Base-by-base conservation (phyloP, 768 basidiomycete genomes). In the Dacryopinax primogenitus region DNA sequence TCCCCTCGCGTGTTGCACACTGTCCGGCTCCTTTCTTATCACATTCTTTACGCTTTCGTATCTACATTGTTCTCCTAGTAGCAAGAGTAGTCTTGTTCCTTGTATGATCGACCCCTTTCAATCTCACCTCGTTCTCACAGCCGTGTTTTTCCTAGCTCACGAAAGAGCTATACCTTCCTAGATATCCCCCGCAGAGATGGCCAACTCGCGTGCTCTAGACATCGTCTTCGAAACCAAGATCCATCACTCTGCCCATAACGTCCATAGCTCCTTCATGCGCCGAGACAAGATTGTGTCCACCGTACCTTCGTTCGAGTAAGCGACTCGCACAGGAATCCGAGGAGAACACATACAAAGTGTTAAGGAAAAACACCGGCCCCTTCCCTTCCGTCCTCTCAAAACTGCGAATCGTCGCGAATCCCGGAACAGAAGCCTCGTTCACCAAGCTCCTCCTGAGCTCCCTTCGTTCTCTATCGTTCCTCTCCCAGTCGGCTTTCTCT, bases 181-280 rank as follows among this genome's bases (percentile, higher is more conserved):
- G 3, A 6, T 6, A 18, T 44, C 41, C 7, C 23, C 41, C 41
- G 23, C 41, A 44, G 41, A 44, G 23, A 15, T 23, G 4, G 18
- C 41, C 16, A 44, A 6, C 41, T 44, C 23, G 6, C 41, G 18
- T 18, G 18, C 23, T 6, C 51, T 58, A 47, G 13, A 6, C 7
- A 12, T 34, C 32, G 63, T 62, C 28, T 62, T 47, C 63, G 78
- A 77, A 68, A 84, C 79, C 13, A 39, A 75, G 67, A 13, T 64
- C 63, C 62, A 76, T 76, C 41, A 71, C 69, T 11, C 67, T 69
- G 33, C 70, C 74, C 21, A 78, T 71, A 33, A 82, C 75, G 72
- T 88, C 86, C 68, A 89, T 86, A 23, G 88, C 81, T 7, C 87
- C 87, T 67, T 89, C 86, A 33, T 83, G 74, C 1, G 80, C 73